Percentiles rank a stretch among this genome's conserved stretches.
phyloP scores from a whole-genome alignment of 805 yeast genomes.

The Lipomyces orientalis region DNA sequence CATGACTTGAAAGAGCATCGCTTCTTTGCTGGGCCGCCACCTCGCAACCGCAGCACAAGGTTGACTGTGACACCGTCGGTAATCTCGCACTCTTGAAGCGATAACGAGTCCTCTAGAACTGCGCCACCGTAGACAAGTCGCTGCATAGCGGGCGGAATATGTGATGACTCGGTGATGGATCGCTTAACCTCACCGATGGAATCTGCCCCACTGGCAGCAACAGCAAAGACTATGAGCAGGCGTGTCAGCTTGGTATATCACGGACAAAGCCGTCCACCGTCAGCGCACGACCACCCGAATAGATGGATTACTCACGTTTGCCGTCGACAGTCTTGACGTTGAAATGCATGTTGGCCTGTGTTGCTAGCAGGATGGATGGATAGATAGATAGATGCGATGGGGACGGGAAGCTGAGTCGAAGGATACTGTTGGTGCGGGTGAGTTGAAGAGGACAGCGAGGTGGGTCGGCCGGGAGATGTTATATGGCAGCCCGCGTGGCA shows the following conservation, averaged over 20 bases:
- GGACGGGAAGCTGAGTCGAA: not conserved
- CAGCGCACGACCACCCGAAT: not conserved
- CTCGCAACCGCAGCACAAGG: constrained; percentile 87
- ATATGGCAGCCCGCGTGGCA: not conserved
- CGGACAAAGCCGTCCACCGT: not conserved
- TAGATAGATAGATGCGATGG: not conserved
- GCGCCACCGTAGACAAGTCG: constrained; percentile 77
- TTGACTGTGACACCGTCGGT: constrained; percentile 85
- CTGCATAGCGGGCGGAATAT: constrained; percentile 33
- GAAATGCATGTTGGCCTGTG: constrained; percentile 23
- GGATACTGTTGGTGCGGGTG: not conserved
- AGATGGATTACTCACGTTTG: constrained; percentile 20
- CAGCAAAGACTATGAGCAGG: constrained; percentile 17
- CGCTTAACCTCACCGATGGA: constrained; percentile 27
- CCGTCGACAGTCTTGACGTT: constrained; percentile 36
- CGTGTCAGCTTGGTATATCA: constrained; percentile 1
- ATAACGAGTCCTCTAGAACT: constrained; percentile 85
- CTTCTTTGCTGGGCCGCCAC: constrained; percentile 71
- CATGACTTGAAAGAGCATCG: constrained; percentile 61
- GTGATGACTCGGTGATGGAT: constrained; percentile 19
- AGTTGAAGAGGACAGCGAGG: not conserved
- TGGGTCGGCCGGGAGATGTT: constrained; percentile 1
- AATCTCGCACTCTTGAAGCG: constrained; percentile 83
- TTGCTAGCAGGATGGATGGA: not conserved
- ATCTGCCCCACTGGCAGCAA: constrained; percentile 25